Percentiles rank a stretch among this genome's conserved stretches.
Conservation (phyloP, 257 asterid genomes). For the Fraxinus anomala region DNA sequence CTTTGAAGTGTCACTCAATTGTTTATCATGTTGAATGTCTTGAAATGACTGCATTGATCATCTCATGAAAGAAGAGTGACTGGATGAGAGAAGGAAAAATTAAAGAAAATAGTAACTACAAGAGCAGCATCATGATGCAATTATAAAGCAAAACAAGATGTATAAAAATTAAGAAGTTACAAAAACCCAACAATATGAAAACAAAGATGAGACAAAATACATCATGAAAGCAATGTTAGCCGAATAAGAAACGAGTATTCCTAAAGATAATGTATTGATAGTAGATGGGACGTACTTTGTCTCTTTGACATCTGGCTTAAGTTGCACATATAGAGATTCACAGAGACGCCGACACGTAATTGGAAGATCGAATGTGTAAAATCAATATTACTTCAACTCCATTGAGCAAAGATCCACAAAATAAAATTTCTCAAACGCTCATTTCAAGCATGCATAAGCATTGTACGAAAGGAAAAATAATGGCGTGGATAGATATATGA, state of each 20-base stretch:
- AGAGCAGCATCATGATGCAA: neutral
- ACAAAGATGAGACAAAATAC: neutral
- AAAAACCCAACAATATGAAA: slow-evolving; percentile 14
- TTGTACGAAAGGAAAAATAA: too few species aligned
- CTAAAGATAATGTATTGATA: slow-evolving; percentile 7
- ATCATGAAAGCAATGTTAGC: slow-evolving; percentile 5
- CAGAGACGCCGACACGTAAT: too few species aligned
- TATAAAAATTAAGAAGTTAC: slow-evolving; percentile 1
- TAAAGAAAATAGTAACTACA: neutral
- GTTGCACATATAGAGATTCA: too few species aligned
- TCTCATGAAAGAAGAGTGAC: slow-evolving; percentile 1
- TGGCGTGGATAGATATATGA: too few species aligned
- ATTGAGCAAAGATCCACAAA: too few species aligned
- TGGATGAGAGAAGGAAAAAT: neutral
- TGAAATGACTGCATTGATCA: slow-evolving; percentile 14
- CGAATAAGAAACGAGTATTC: neutral
- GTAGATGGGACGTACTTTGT: slow-evolving; percentile 62
- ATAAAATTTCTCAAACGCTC: too few species aligned
- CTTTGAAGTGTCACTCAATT: too few species aligned
- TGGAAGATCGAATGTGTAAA: too few species aligned
- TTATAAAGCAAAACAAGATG: slow-evolving; percentile 7
- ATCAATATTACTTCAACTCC: too few species aligned
- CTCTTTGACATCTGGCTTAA: slow-evolving; percentile 79
- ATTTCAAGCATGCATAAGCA: too few species aligned
- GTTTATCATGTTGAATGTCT: neutral